Evolutionary conservation across 768 basidiomycete species (phyloP), one percentile per base, ranked within the genome.

Genomic region (Tulasnella sp.): DNA sequence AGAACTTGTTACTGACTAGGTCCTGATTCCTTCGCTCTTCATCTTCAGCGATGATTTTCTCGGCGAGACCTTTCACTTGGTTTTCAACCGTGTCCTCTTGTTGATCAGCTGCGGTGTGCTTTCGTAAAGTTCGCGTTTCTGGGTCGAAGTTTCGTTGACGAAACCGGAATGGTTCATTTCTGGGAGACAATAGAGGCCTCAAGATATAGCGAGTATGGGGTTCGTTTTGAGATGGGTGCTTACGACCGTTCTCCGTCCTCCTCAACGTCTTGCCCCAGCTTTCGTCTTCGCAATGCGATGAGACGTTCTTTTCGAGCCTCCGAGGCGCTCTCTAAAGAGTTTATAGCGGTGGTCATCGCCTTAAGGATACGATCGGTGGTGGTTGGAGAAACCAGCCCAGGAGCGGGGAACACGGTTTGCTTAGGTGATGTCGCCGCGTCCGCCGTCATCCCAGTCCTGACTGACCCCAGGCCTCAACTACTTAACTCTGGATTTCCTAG

Each of bases 71-170:
- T 71, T 89, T 85, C 2, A 96, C 89, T 73, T 89, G 83, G 76
- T 87, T 88, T 81, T 98, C 96, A 1, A 98, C 88, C 0, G 96
- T 97, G 76, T 97, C 93, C 74, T 89, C 83, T 32, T 80, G 82
- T 69, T 86, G 88, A 63, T 87, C 87, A 11, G 78, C 79, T 34
- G 81, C 80, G 19, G 82, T 82, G 77, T 84, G 88, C 79, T 90
- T 93, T 79, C 86, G 86, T 76, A 91, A 80, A 67, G 89, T 91
- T 73, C 90, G 87, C 35, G 93, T 91, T 75, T 88, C 88, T 1
- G 94, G 94, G 80, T 98, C 96, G 79, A 91, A 98, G 77, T 95
- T 95, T 40, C 96, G 87, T 75, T 82, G 86, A 76, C 87, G 86
- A 37, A 93, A 81, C 67, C 52, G 62, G 63, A 71, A 74, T 59